A percentile compares a stretch with the other conserved stretches of the same genome.
phyloP scores from a whole-genome alignment of 805 yeast genomes.

The Dipodascus geniculatus region DNA sequence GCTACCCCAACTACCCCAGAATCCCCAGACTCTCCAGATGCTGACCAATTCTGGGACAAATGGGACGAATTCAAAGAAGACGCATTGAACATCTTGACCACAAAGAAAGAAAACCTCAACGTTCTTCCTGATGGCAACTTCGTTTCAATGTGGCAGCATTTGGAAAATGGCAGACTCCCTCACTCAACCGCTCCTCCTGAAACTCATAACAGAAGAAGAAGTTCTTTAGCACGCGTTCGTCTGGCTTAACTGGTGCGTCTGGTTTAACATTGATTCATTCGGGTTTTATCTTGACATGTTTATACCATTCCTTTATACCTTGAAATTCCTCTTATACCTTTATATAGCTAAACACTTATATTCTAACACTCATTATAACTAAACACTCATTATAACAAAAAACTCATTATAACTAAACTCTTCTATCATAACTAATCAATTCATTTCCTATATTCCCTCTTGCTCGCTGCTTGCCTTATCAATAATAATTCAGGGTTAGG shows the following conservation, averaged over 20 bases:
- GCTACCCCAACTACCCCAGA: no score
- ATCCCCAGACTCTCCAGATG: background rate
- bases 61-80: conserved; percentile 3
- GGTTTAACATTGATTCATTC: background rate
- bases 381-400: no score
- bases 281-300: no score
- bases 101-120: background rate
- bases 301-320: no score
- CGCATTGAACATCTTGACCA: background rate
- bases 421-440: no score
- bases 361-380: no score
- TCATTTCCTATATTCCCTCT: background rate
- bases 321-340: no score
- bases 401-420: no score
- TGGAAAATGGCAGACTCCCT: conserved; percentile 2
- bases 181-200: conserved; percentile 1
- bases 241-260: background rate
- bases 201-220: conserved; percentile 1
- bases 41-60: background rate
- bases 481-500: background rate
- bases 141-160: conserved; percentile 1
- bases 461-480: background rate
- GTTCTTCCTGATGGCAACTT: conserved; percentile 1
- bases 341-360: no score
- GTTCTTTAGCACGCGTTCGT: background rate